Percentiles rank a stretch among this genome's conserved stretches.
Evolutionary conservation across 2,329 filamentous ascomycete genomes (phyloP).

Genomic region (Diaporthe caulivora): DNA sequence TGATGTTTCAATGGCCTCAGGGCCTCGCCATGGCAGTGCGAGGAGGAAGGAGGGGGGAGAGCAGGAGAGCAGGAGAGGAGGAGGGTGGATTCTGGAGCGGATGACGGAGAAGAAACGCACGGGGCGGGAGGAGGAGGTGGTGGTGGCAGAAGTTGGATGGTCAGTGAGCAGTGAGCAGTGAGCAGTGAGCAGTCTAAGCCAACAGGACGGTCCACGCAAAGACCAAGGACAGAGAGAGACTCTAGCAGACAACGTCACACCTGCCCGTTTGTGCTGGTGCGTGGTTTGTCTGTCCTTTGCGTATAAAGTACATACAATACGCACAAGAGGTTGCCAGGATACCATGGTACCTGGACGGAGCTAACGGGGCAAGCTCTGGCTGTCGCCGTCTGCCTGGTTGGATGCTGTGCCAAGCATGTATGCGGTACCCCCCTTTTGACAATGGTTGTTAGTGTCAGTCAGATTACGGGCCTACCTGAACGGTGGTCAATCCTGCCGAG

Average conservation of each 20-base stretch:
- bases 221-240: too few species aligned
- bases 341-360: too few species aligned
- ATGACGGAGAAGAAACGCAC: slow-evolving; percentile 6
- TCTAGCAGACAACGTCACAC: slow-evolving; percentile 30
- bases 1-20: slow-evolving; percentile 20
- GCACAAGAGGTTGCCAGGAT: neutral
- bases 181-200: too few species aligned
- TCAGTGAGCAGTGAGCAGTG: too few species aligned
- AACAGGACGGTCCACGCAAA: slow-evolving; percentile 3
- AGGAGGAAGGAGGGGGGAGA: neutral
- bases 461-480: slow-evolving; percentile 11
- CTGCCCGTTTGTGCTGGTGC: slow-evolving; percentile 8
- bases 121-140: slow-evolving; percentile 17
- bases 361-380: too few species aligned
- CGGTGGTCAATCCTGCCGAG: slow-evolving; percentile 18
- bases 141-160: too few species aligned
- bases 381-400: neutral
- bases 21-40: slow-evolving; percentile 25
- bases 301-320: too few species aligned
- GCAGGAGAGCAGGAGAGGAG: neutral
- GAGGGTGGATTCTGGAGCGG: neutral
- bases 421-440: neutral
- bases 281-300: too few species aligned
- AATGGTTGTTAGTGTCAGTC: slow-evolving; percentile 21
- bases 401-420: too few species aligned